phyloP scores from a whole-genome alignment of 2,329 filamentous ascomycete species.

The Diaporthe velutina region DNA sequence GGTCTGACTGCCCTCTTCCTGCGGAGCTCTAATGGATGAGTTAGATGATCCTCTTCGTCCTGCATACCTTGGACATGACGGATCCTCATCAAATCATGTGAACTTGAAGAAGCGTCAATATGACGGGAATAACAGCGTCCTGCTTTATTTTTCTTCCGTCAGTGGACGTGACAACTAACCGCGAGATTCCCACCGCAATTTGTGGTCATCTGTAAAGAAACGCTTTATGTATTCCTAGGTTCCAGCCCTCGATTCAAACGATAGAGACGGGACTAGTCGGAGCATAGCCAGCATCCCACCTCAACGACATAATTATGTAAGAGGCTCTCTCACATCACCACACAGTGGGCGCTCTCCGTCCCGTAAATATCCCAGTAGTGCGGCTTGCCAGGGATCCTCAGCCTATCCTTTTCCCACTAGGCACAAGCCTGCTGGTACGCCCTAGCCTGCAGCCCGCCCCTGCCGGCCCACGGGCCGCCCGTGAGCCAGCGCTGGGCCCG shows the following conservation, averaged over 20 bases:
- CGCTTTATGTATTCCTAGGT: neutral
- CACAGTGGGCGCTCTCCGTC: neutral
- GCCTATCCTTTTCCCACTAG: neutral
- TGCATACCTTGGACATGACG: neutral
- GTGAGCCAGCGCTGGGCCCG: neutral
- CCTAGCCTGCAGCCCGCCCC: neutral
- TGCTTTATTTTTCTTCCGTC: neutral
- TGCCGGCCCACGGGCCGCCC: neutral
- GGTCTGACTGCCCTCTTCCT: too few species aligned
- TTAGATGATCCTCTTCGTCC: too few species aligned
- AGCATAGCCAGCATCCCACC: neutral
- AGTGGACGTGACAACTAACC: neutral
- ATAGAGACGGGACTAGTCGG: neutral
- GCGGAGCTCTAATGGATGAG: too few species aligned
- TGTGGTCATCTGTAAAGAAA: neutral
- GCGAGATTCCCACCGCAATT: neutral
- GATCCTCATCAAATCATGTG: neutral
- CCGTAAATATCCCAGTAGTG: constrained; percentile 8
- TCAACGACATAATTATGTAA: too few species aligned
- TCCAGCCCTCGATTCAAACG: neutral
- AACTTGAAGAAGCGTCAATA: neutral
- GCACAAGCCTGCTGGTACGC: neutral
- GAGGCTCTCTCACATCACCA: neutral
- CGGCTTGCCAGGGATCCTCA: neutral
- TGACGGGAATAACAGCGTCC: neutral